phyloP scores from a whole-genome alignment of 2,329 filamentous ascomycete species.

The Sclerotiophoma versabilis region DNA sequence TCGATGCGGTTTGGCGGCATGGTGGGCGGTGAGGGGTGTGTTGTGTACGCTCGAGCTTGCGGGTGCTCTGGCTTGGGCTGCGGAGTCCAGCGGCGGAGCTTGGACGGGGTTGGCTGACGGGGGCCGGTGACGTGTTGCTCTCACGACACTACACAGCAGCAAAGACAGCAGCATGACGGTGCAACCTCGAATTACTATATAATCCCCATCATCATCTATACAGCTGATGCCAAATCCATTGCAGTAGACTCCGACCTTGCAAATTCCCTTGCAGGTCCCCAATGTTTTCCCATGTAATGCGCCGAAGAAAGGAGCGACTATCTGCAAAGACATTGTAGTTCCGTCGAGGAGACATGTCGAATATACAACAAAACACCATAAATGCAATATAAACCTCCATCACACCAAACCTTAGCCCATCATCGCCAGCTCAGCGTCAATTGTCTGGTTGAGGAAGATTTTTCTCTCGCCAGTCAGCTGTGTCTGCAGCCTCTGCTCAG shows the following conservation, averaged over 20 bases:
- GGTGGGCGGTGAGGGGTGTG: conserved; percentile 7
- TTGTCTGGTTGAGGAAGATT: conserved; percentile 89
- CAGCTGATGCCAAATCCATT: conserved; percentile 1
- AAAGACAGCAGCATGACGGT: background rate
- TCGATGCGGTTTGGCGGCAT: conserved; percentile 65
- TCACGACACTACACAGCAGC: background rate
- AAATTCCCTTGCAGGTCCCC: conserved; percentile 3
- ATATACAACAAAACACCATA: conserved; percentile 24
- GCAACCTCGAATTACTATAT: conserved; percentile 14
- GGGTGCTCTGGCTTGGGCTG: background rate
- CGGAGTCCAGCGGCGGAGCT: conserved; percentile 11
- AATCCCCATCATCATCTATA: conserved; percentile 7
- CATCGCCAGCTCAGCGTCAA: conserved; percentile 90
- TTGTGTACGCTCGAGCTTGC: background rate
- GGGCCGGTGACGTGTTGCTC: conserved; percentile 5
- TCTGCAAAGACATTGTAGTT: conserved; percentile 5
- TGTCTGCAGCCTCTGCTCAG: conserved; percentile 91
- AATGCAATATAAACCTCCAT: conserved; percentile 28
- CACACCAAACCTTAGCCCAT: conserved; percentile 68
- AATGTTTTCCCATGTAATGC: conserved; percentile 12
- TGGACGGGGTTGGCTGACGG: conserved; percentile 2
- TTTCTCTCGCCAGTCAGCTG: conserved; percentile 86
- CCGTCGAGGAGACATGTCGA: conserved; percentile 9
- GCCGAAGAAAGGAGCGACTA: conserved; percentile 15
- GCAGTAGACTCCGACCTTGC: conserved; percentile 9